A percentile compares a stretch with the other conserved stretches of the same genome.
These are phyloP conservation scores for Aspergillus calidoustus DNA, from an alignment of 2,329 filamentous ascomycete species.

Conservation along the genomic window DNA sequence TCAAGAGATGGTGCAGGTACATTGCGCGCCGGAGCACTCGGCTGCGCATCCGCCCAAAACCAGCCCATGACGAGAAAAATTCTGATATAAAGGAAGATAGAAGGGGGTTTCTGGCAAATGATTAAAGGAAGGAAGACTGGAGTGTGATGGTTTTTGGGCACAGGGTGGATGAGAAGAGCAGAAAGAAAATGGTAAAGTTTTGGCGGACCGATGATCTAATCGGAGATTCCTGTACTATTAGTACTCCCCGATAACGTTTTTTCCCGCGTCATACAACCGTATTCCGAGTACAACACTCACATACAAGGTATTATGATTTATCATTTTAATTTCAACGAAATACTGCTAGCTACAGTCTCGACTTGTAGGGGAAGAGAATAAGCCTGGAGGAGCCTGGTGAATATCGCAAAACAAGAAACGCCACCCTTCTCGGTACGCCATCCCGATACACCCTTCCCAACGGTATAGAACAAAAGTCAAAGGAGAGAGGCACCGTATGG, in stretches of 20 bases:
- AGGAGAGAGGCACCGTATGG: neutral
- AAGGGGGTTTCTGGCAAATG: neutral
- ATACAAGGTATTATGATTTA: neutral
- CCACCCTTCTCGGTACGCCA: conserved; percentile 23
- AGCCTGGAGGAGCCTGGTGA: neutral
- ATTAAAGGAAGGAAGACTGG: neutral
- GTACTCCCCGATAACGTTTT: conserved; percentile 1
- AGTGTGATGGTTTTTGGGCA: neutral
- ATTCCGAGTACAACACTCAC: no score
- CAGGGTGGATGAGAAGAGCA: neutral
- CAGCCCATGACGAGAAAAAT: conserved; percentile 60
- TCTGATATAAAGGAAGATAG: neutral
- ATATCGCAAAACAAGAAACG: conserved; percentile 16
- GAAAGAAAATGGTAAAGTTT: conserved; percentile 11
- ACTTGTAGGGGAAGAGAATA: neutral
- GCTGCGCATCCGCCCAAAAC: conserved; percentile 68
- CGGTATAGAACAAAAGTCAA: conserved; percentile 9
- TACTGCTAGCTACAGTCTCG: neutral
- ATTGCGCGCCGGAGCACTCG: conserved; percentile 51
- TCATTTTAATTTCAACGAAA: neutral
- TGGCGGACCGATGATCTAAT: conserved; percentile 16
- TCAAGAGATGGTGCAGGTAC: conserved; percentile 51
- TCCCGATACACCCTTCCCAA: conserved; percentile 12
- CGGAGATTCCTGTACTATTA: neutral
- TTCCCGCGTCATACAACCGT: neutral